Percentiles rank a stretch among this genome's conserved stretches.
These are phyloP conservation scores for Metschnikowia proteae DNA, from an alignment of 805 yeast species.

Conservation along the genomic window DNA sequence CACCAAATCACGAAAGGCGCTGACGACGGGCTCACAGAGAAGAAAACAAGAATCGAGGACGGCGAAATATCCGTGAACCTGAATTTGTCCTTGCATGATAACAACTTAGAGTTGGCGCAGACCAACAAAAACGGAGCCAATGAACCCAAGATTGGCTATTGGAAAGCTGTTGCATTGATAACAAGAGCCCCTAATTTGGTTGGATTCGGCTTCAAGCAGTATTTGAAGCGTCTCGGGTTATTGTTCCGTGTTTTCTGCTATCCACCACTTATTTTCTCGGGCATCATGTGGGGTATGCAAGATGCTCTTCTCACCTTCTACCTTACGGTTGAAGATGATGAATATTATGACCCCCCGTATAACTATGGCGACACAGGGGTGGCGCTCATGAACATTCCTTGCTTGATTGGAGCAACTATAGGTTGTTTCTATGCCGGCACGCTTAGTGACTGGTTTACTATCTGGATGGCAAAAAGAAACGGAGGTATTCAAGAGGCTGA, in stretches of 20 bases:
- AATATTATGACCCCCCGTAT: constrained; percentile 63
- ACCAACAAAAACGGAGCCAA: constrained; percentile 36
- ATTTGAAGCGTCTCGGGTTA: constrained; percentile 46
- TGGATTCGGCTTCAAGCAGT: constrained; percentile 67
- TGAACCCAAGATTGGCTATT: constrained; percentile 36
- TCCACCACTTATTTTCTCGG: constrained; percentile 64
- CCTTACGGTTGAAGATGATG: constrained; percentile 67
- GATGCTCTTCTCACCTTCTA: constrained; percentile 74
- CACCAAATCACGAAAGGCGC: neutral
- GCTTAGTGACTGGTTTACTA: constrained; percentile 55
- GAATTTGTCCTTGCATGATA: constrained; percentile 13
- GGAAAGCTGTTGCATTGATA: constrained; percentile 44
- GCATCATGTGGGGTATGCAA: constrained; percentile 77
- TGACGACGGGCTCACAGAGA: neutral
- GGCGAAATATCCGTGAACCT: constrained; percentile 12
- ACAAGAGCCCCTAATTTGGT: constrained; percentile 57
- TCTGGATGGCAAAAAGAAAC: constrained; percentile 58
- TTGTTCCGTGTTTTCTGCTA: constrained; percentile 56
- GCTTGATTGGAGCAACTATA: constrained; percentile 59
- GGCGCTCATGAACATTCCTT: constrained; percentile 72
- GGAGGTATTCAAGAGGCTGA: constrained; percentile 65
- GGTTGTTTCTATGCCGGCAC: constrained; percentile 66
- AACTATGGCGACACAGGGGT: constrained; percentile 62
- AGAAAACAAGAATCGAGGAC: constrained; percentile 2
- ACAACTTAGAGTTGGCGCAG: constrained; percentile 12